Evolutionary conservation across 192 early-diverging fungal genomes (phyloP), one percentile per base, ranked within the genome.

Genomic region (Umbelopsis sp.): DNA sequence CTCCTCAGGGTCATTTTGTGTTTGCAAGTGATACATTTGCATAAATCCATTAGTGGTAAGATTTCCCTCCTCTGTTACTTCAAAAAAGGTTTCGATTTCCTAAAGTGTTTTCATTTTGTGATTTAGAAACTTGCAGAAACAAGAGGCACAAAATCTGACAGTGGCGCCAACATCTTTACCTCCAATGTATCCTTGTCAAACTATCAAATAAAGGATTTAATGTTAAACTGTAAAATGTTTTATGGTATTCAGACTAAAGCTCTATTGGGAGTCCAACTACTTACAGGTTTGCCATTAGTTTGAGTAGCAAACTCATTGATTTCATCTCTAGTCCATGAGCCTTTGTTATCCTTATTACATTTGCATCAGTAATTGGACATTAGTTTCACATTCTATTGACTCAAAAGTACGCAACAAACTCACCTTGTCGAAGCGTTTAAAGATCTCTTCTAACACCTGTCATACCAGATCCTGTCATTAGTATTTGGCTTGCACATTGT

Each of bases 21-120:
- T 90, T 73, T 90, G 90, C 54, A 91, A 73, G 66, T 90, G 89
- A 82, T 92, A 93, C 87, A 96, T 88, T 76, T 96, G 91, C 47
- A 92, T 53, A 68, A 94, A 96, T 8, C 94, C 94, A 43, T 82
- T 83, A 24, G 77, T 80, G 2, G 89, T 88, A 65, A 96, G 71
- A 22, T 84, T 51, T 9, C 90, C 89, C 20, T 87, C 81, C 4
- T 84, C 76, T n/a, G 85, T 87, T 31, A 85, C 82, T 49, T 92
- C 86, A 65, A 96, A 88, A 43, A 85, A 86, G 25, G 81, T 82
- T 22, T 78, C 81, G 31, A 96, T 91, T 68, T 96, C 94, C 79
- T 80, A n/a, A 51, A 66, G 31, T 65, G 69, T 16, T 66, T 22
- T 26, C 36, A 67, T 21, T 45, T 22, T 24, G 43, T 45, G 24